phyloP scores from a whole-genome alignment of 345 rosid genomes.

The Populus davidiana region DNA sequence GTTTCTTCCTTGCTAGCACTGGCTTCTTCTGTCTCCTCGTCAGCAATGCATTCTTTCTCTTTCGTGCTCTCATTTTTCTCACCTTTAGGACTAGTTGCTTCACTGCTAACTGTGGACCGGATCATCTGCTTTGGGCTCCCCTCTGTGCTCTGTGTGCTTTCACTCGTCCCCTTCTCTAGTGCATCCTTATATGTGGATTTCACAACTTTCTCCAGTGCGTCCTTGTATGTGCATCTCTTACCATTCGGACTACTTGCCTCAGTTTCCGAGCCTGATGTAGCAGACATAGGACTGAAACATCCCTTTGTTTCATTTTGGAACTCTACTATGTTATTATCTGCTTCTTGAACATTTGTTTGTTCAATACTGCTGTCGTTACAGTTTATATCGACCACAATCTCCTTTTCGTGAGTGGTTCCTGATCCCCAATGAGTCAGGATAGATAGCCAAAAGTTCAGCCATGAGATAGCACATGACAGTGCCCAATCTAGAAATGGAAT shows the following conservation, averaged over 20 bases:
- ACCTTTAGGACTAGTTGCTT: neutral
- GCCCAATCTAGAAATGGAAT: slow-evolving; percentile 35
- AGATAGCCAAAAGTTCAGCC: slow-evolving; percentile 35
- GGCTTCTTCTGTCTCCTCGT: neutral
- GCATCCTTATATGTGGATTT: slow-evolving; percentile 49
- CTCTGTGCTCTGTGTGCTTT: neutral
- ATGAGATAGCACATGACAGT: slow-evolving; percentile 31
- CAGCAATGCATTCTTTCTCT: slow-evolving; percentile 1
- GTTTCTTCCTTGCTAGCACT: neutral
- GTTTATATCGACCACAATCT: slow-evolving; percentile 40
- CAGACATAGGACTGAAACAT: neutral
- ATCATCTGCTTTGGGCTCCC: neutral
- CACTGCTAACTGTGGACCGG: neutral
- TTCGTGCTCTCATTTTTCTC: neutral
- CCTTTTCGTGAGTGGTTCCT: slow-evolving; percentile 42
- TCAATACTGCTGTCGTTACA: slow-evolving; percentile 18
- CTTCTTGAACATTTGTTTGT: slow-evolving; percentile 14
- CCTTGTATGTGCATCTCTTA: neutral
- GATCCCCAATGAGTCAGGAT: slow-evolving; percentile 30
- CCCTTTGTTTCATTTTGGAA: neutral
- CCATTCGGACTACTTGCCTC: neutral
- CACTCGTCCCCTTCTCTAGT: slow-evolving; percentile 42
- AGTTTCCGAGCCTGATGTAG: neutral
- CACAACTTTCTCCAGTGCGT: neutral
- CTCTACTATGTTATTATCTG: slow-evolving; percentile 1